A percentile compares a stretch with the other conserved stretches of the same genome.
Conservation (phyloP, 257 asterid species). For the Petunia axillaris region DNA sequence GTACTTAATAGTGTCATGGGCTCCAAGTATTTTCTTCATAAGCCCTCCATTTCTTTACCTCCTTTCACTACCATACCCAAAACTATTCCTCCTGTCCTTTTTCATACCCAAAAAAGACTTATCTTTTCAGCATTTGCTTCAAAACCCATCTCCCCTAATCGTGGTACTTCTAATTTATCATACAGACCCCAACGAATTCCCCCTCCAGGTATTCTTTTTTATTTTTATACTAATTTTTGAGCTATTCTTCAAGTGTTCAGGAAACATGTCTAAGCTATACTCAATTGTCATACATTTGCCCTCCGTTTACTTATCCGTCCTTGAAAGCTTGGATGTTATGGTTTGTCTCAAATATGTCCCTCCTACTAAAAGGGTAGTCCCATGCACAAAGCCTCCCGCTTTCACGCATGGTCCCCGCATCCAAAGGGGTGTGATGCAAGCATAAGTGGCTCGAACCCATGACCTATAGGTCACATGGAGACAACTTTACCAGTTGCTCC, state of each 20-base stretch:
- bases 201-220: conserved; percentile 39
- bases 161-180: conserved; percentile 38
- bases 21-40: conserved; percentile 24
- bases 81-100: not conserved
- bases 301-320: no score
- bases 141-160: conserved; percentile 43
- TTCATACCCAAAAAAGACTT: conserved; percentile 12
- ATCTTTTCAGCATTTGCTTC: conserved; percentile 36
- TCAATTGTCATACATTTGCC: no score
- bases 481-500: no score
- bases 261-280: no score
- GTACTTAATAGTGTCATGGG: conserved; percentile 10
- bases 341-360: conserved; percentile 1
- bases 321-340: not conserved
- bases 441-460: no score
- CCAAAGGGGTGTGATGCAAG: no score
- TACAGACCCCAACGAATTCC: conserved; percentile 54
- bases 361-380: no score
- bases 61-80: not conserved
- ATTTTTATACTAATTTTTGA: not conserved
- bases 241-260: not conserved
- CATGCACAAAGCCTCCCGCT: no score
- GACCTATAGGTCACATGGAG: no score
- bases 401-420: no score
- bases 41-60: not conserved